Evolutionary conservation across 2,329 filamentous ascomycete genomes (phyloP), one percentile per base, ranked within the genome.

Genomic region (Diaporthe ilicicola): DNA sequence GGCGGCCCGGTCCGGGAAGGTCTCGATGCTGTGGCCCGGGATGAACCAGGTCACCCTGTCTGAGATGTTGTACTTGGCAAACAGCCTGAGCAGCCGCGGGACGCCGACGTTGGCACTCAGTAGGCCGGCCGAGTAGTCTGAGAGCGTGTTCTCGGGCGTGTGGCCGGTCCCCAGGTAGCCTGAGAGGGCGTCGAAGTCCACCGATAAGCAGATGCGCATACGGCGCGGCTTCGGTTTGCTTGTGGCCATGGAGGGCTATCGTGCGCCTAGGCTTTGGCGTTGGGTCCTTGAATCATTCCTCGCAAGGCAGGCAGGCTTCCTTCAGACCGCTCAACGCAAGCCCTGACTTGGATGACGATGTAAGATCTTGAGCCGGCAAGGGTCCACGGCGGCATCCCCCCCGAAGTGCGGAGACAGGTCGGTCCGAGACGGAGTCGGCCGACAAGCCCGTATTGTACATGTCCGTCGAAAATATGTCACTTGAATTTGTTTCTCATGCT

Each of bases 171-270:
- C 87, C 2, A 88, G 80, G 83, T 83, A 88, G 66, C 84, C 84
- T 1, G 84, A 85, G 5, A 88, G 80, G 19, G 86, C 86, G 71
- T 89, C 87, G 73, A 89, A 88, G 76, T 89, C 86, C 37, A 83
- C 76, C 7, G 76, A 80, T 24, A 79, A 70, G n/a, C 76, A 76
- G 19, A 79, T 71, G 55, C 77, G 76, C 48, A 79, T 77, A 19
- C 71, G 75, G 3, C 73, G 74, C 17, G 69, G 56, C n/a, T 19
- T 48, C 15, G 67, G 39, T 12, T 42, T 44, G 19, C 27, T 15
- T 34, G 69, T 7, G 1, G n/a, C 42, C 56, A 48, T 48, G 7
- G 42, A 42, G 53, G 12, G 27, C 56, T 48, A n/a, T 48, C 1
- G 1, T n/a, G 19, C 10, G 9, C 24, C 6, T 7, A 15, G 29